A percentile compares a stretch with the other conserved stretches of the same genome.
These are phyloP conservation scores for Saccharomycopsis schoenii DNA, from an alignment of 805 yeast genomes.

Conservation along the genomic window DNA sequence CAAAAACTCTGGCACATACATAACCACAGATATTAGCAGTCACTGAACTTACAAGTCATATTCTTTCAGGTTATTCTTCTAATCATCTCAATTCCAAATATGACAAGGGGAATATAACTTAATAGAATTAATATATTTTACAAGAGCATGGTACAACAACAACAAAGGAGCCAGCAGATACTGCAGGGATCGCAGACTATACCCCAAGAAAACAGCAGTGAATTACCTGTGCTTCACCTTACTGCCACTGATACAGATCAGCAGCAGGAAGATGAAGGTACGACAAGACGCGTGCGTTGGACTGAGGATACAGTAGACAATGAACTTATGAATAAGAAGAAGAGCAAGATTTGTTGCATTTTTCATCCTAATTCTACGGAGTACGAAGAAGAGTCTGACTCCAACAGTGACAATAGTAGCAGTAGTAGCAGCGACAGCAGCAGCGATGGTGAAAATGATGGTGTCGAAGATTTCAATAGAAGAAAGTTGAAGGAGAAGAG, in stretches of 20 bases:
- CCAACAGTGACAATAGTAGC: slow-evolving; percentile 24
- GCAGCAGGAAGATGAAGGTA: slow-evolving; percentile 1
- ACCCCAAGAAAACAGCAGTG: background rate
- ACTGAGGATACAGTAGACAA: slow-evolving; percentile 80
- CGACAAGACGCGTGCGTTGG: slow-evolving; percentile 54
- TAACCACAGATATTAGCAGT: too few species aligned
- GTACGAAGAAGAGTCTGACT: slow-evolving; percentile 35
- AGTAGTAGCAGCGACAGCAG: slow-evolving; percentile 22
- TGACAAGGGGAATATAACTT: background rate
- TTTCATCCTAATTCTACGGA: slow-evolving; percentile 66
- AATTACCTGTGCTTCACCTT: background rate
- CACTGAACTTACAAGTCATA: too few species aligned
- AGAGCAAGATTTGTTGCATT: slow-evolving; percentile 83
- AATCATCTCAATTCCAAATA: background rate
- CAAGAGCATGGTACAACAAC: background rate
- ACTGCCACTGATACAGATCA: background rate
- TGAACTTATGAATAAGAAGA: slow-evolving; percentile 80
- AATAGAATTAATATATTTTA: background rate
- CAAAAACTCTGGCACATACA: too few species aligned
- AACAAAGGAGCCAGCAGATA: background rate
- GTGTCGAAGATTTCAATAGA: slow-evolving; percentile 15
- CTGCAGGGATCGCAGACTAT: background rate
- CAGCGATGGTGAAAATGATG: slow-evolving; percentile 21
- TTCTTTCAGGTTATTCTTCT: too few species aligned
- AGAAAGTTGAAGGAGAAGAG: background rate